Percentiles rank a stretch among this genome's conserved stretches.
Evolutionary conservation across 768 basidiomycete species (phyloP).

Genomic region (Auricularia cornea): DNA sequence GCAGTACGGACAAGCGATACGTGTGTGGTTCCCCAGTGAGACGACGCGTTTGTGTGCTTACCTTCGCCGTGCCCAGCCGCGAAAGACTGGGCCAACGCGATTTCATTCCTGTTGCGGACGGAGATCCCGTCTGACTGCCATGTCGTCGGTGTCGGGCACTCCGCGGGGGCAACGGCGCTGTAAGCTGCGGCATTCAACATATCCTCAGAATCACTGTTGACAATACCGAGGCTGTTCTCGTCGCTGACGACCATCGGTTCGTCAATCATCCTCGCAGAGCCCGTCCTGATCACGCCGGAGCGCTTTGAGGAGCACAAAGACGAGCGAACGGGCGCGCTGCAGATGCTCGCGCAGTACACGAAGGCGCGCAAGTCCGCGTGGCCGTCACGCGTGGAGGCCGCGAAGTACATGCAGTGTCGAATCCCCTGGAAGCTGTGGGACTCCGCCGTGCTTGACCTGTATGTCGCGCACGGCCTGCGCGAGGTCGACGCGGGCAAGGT

Average conservation of each 20-base stretch:
- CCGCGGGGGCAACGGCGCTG: not conserved
- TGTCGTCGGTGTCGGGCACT: not conserved
- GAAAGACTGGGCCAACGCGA: not conserved
- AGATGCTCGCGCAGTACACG: not conserved
- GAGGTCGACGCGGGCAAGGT: not conserved
- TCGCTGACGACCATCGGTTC: not conserved
- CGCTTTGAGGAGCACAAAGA: not conserved
- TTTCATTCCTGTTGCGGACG: not conserved
- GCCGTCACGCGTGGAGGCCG: not conserved
- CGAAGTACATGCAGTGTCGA: not conserved
- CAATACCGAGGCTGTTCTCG: not conserved
- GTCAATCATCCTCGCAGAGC: not conserved
- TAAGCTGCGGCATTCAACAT: not conserved
- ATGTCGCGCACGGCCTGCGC: not conserved
- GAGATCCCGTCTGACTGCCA: not conserved
- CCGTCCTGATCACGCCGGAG: not conserved
- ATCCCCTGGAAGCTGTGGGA: not conserved
- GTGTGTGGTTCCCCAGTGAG: no score
- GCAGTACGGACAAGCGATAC: not conserved
- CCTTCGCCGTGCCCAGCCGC: not conserved
- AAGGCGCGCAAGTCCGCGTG: not conserved
- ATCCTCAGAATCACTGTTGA: not conserved
- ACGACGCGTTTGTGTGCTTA: no score
- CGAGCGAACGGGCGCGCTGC: not conserved
- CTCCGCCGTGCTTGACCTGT: not conserved